Evolutionary conservation across 768 basidiomycete genomes (phyloP).

Genomic region (Boletus patriciae): DNA sequence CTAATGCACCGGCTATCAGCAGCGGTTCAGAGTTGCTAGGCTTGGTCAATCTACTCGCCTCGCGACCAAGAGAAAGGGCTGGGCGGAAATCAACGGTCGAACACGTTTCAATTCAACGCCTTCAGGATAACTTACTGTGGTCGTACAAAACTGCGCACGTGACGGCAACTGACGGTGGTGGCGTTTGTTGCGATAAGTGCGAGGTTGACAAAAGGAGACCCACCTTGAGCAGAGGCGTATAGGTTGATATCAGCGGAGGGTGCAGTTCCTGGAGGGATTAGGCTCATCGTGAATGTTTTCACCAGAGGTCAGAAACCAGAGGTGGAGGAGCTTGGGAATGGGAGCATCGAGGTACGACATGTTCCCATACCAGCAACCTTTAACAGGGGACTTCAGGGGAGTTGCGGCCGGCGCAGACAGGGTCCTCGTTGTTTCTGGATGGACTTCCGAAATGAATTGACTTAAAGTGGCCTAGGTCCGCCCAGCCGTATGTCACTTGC

Average conservation of each 20-base stretch:
- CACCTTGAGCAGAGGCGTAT: constrained; percentile 27
- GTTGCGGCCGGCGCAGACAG: constrained; percentile 1
- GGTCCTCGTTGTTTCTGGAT: constrained; percentile 3
- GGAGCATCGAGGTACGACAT: neutral
- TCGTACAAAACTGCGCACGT: constrained; percentile 30
- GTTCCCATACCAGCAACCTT: constrained; percentile 7
- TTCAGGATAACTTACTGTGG: constrained; percentile 19
- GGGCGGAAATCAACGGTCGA: neutral
- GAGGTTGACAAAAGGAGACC: neutral
- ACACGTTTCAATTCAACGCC: neutral
- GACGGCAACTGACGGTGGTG: constrained; percentile 29
- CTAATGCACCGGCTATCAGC: constrained; percentile 11
- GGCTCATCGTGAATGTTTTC: constrained; percentile 21
- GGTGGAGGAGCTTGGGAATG: neutral
- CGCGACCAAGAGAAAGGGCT: constrained; percentile 30
- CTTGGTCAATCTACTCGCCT: constrained; percentile 17
- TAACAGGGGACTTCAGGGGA: constrained; percentile 11
- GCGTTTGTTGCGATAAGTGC: neutral
- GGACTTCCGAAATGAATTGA: constrained; percentile 5
- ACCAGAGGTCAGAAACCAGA: constrained; percentile 3
- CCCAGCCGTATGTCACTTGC: neutral
- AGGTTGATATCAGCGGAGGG: constrained; percentile 2
- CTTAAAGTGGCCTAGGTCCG: constrained; percentile 8
- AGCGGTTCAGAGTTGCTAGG: neutral
- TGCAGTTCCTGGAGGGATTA: constrained; percentile 13